Percentiles rank a stretch among this genome's conserved stretches.
Evolutionary conservation across 2,329 filamentous ascomycete genomes (phyloP).

Genomic region (Pestalotiopsis sp.): DNA sequence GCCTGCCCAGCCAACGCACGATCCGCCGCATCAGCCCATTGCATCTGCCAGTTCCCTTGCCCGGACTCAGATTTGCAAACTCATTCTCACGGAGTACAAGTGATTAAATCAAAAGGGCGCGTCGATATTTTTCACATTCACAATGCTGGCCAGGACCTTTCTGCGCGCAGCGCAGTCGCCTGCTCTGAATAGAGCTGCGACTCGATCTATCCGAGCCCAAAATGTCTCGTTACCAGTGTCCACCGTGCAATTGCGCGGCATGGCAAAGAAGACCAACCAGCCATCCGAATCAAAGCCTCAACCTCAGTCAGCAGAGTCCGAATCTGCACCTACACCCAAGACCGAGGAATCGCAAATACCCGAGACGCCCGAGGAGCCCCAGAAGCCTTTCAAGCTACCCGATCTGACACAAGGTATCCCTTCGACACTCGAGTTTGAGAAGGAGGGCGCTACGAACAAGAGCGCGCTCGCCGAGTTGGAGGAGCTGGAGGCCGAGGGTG

Average conservation of each 20-base stretch:
- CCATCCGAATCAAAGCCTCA: constrained; percentile 16
- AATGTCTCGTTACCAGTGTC: constrained; percentile 33
- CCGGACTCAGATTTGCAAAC: background rate
- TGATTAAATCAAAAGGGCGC: background rate
- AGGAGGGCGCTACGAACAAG: constrained; percentile 48
- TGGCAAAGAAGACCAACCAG: constrained; percentile 41
- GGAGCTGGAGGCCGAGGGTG: constrained; percentile 44
- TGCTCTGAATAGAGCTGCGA: constrained; percentile 30
- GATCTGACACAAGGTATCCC: constrained; percentile 95
- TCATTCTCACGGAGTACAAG: background rate
- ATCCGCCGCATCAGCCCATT: background rate
- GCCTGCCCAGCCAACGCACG: background rate
- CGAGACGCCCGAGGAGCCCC: constrained; percentile 37
- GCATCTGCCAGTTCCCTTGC: background rate
- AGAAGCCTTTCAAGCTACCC: constrained; percentile 62
- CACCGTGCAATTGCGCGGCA: constrained; percentile 45
- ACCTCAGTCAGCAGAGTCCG: constrained; percentile 11
- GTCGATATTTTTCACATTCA: constrained; percentile 15
- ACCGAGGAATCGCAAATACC: constrained; percentile 13
- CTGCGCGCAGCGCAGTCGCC: constrained; percentile 39
- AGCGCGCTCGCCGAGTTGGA: constrained; percentile 39
- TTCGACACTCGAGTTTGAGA: constrained; percentile 83
- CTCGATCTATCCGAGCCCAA: constrained; percentile 26
- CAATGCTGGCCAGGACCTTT: constrained; percentile 43
- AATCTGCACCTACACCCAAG: background rate